phyloP scores from a whole-genome alignment of 169 alveolate species.

The Eimeria necatrix region DNA sequence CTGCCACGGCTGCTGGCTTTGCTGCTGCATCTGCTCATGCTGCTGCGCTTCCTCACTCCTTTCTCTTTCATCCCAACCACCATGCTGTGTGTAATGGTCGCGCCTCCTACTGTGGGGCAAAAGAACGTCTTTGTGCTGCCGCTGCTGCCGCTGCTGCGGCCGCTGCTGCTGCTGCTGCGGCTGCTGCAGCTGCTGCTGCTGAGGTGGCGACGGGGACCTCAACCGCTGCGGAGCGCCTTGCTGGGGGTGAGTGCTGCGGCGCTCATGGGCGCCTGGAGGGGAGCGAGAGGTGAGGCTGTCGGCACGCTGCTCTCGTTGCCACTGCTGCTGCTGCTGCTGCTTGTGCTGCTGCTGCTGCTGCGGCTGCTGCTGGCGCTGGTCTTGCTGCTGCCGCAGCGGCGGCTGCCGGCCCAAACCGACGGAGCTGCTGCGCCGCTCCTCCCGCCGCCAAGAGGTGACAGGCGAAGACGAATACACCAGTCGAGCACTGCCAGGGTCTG shows the following conservation, averaged over 20 bases:
- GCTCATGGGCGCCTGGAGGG: too few species aligned
- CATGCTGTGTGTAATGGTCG: too few species aligned
- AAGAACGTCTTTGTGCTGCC: too few species aligned
- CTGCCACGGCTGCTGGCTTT: conserved; percentile 13
- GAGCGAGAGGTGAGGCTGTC: too few species aligned
- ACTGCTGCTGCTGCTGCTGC: background rate
- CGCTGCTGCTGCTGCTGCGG: background rate
- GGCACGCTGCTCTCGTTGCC: background rate
- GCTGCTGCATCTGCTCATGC: background rate
- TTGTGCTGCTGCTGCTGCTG: background rate
- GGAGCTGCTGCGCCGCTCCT: background rate
- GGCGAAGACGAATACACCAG: conserved; percentile 1
- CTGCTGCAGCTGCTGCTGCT: background rate
- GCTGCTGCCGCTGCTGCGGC: background rate
- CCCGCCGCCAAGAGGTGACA: background rate
- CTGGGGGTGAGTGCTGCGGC: too few species aligned
- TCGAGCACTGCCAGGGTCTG: background rate
- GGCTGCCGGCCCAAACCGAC: too few species aligned
- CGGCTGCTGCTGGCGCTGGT: conserved; percentile 4
- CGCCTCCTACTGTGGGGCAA: too few species aligned
- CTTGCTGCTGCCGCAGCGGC: background rate
- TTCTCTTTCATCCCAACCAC: too few species aligned
- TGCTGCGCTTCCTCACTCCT: background rate
- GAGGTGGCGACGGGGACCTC: background rate
- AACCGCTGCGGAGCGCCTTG: too few species aligned